Evolutionary conservation across 2,329 filamentous ascomycete species (phyloP).

Genomic region (Calonectria ilicicola): DNA sequence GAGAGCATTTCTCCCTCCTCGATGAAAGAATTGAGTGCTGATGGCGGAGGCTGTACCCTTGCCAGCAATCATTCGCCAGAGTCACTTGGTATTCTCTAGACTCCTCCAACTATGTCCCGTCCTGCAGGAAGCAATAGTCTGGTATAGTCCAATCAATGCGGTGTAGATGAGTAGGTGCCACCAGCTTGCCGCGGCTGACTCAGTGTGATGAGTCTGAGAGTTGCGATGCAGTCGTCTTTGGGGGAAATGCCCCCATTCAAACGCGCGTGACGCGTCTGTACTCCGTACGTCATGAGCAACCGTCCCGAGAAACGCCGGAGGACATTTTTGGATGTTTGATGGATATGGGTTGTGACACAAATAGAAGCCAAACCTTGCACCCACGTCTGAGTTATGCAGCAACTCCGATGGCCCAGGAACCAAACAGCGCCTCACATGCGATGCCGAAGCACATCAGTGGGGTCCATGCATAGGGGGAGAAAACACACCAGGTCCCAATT

Average conservation of each 20-base stretch:
- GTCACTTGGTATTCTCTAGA: not conserved
- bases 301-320: not conserved
- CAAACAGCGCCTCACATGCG: constrained; percentile 17
- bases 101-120: not conserved
- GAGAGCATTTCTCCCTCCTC: not conserved
- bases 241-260: not conserved
- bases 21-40: constrained; percentile 18
- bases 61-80: not conserved
- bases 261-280: not conserved
- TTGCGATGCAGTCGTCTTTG: not conserved
- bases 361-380: not conserved
- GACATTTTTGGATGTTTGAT: not conserved
- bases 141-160: constrained; percentile 5
- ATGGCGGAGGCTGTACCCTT: not conserved
- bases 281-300: not conserved
- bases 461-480: not conserved
- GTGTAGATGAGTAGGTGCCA: not conserved
- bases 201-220: not conserved
- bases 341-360: not conserved
- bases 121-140: not conserved
- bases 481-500: constrained; percentile 5
- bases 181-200: not conserved
- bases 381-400: not conserved
- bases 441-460: constrained; percentile 6
- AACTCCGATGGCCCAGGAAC: not conserved